Evolutionary conservation across 345 rosid species (phyloP).

Genomic region (Eucalyptus guilfoylei): DNA sequence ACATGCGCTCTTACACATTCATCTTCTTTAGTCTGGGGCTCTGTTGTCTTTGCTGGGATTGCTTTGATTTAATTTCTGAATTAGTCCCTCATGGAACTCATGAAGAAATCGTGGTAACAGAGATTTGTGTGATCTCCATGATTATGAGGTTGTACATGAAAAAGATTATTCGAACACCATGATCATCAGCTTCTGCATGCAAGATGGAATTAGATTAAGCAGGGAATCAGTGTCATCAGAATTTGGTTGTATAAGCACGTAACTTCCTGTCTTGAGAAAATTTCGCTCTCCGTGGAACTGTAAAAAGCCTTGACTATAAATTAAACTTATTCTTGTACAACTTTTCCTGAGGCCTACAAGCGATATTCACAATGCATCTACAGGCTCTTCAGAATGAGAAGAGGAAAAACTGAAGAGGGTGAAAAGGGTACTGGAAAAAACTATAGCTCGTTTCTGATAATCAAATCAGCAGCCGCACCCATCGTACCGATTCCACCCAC

Average conservation of each 20-base stretch:
- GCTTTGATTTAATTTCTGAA: neutral
- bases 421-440: neutral
- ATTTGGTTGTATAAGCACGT: neutral
- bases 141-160: neutral
- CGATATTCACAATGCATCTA: neutral
- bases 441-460: conserved; percentile 1
- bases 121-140: neutral
- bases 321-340: neutral
- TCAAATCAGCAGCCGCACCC: conserved; percentile 66
- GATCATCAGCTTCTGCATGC: neutral
- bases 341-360: neutral
- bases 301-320: neutral
- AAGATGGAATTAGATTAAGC: neutral
- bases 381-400: neutral
- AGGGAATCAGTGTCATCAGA: neutral
- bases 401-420: neutral
- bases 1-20: neutral
- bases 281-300: neutral
- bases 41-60: neutral
- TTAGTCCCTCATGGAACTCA: neutral
- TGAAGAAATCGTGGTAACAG: neutral
- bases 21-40: neutral
- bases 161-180: neutral
- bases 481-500: conserved; percentile 68
- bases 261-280: neutral